Evolutionary conservation across 768 basidiomycete species (phyloP), one percentile per base, ranked within the genome.

Genomic region (Suillus decipiens): DNA sequence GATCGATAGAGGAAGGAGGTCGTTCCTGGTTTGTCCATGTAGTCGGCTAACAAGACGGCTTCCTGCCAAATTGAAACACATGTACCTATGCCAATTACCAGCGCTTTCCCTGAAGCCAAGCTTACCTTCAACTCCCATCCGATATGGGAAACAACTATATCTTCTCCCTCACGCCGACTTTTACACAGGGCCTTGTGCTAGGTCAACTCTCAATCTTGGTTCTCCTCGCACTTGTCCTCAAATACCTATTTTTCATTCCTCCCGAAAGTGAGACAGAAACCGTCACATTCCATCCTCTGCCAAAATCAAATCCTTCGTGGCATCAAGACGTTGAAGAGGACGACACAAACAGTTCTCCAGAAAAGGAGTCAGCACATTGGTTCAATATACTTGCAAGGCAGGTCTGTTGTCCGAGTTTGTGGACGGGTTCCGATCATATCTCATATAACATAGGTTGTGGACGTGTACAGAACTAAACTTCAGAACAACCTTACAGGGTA

Each of bases 171-270:
- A 87, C 90, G 68, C 92, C 90, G 24, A 95, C 93, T 1, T 99
- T 99, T 77, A 97, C 96, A 0, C 96, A 98, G 73, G 96, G 96
- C 17, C 85, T 99, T 41, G 80, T 99, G 43, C 77, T 98, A 50
- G 96, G 96, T 62, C 96, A 99, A 75, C 81, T 93, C 24, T 96
- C 95, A 31, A 89, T 99, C 69, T 80, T 94, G 50, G 70, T 90
- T 58, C 82, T 96, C 54, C 82, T 93, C 34, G 82, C 81, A 54
- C 78, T 95, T 65, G 85, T 99, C 72, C 86, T 99, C 77, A 92
- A 93, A 72, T 99, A 97, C 78, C 88, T 99, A 62, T 97, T 99
- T 72, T 89, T 99, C 66, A 93, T 97, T 69, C 86, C 92, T 7
- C 81, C 86, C 33, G 79, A 84, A 63, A 77, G 83, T 66, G 82